Evolutionary conservation across 371 early-diverging fungal genomes (phyloP).

Genomic region (Apophysomyces ossiformis): DNA sequence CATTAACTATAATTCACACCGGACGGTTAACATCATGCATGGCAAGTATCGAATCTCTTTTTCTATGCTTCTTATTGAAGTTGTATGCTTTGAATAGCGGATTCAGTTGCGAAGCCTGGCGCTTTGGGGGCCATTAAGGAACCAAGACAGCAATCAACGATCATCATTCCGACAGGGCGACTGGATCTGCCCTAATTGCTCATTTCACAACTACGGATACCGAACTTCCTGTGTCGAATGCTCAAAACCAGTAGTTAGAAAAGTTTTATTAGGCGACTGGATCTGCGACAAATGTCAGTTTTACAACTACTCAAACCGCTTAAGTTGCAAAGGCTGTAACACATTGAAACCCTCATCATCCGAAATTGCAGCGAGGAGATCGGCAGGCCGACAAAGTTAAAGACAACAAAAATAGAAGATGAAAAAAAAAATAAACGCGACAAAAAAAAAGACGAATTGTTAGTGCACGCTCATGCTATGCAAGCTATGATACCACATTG

Average conservation of each 20-base stretch:
- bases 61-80: neutral
- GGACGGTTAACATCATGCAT: neutral
- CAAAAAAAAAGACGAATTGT: too few relatives aligned
- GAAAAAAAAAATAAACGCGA: neutral
- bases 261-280: constrained; percentile 10
- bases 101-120: neutral
- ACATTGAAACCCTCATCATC: neutral
- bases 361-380: neutral
- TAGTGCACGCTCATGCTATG: neutral
- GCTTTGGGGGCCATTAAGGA: neutral
- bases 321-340: constrained; percentile 12
- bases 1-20: neutral
- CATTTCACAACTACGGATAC: constrained; percentile 11
- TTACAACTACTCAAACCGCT: constrained; percentile 9
- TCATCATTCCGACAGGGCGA: constrained; percentile 5
- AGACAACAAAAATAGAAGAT: too few relatives aligned
- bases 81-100: neutral
- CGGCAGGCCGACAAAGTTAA: neutral
- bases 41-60: neutral
- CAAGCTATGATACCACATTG: neutral
- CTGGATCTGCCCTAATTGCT: constrained; percentile 20
- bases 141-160: neutral
- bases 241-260: neutral
- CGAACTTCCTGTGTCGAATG: constrained; percentile 2
- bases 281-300: constrained; percentile 7